Base-by-base conservation (phyloP, 805 yeast species). In the Wickerhamomyces rabaulensis region DNA sequence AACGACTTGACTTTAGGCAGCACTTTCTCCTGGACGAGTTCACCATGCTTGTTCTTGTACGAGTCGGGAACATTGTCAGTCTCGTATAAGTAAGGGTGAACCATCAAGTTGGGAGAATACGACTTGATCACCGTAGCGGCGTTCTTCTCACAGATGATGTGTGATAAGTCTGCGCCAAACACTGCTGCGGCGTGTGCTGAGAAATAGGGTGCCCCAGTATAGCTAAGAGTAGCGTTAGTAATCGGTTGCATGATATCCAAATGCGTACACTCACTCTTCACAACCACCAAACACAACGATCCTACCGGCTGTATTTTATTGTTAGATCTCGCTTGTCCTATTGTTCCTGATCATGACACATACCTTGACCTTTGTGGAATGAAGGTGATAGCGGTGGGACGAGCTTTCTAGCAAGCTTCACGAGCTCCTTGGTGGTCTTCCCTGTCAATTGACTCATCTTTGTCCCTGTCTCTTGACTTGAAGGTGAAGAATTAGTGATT, bases 151-250 rank as follows among this genome's bases (percentile, higher is more conserved):
- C 98, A 94, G n/a, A 94, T 74, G 9, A 92, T 75, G 64, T 92
- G 98, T 33, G 92, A 78, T 68, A 94, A 71, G 62, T 92, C 99
- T 44, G 90, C 84, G 1, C 99, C 99, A 42, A 84, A 74, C 33
- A 85, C 66, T 2, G 95, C 87, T 1, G 95, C 79, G 1, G 96
- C 86, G 62, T 86, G 84, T 6, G 95, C 86, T 31, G 95, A 77
- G 63, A 94, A 94, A 65, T 74, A 94, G 2, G 98, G 98, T 0
- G 99, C 99, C 0, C 99, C 99, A 0, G 97, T 91, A 63, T 90
- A 92, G 63, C 74, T 68, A 16, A n/a, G n/a, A n/a, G n/a, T n/a
- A n/a, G n/a, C n/a, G n/a, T n/a, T n/a, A n/a, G n/a, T n/a, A n/a
- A n/a, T n/a, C n/a, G n/a, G n/a, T n/a, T n/a, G n/a, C n/a, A n/a